Evolutionary conservation across 257 asterid genomes (phyloP).

Genomic region (Ballota nigra): DNA sequence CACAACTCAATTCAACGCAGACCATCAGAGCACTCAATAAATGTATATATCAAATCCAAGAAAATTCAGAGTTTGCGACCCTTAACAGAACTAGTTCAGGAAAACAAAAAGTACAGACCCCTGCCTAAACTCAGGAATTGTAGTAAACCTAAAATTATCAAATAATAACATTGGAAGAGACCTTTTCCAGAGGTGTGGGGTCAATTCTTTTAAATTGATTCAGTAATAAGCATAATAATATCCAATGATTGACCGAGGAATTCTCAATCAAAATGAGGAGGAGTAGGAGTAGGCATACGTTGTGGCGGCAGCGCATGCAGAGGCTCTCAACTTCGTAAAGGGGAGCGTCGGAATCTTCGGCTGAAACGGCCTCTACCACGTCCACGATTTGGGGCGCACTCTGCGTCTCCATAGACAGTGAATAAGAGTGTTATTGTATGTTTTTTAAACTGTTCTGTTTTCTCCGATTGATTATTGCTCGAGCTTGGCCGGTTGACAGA

Average conservation of each 20-base stretch:
- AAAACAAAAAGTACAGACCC: not conserved
- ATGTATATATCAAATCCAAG: not conserved
- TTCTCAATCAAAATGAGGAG: not conserved
- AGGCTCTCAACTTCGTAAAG: conserved; percentile 81
- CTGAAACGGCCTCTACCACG: conserved; percentile 77
- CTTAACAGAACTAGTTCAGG: not conserved
- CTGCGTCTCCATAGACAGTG: conserved; percentile 25
- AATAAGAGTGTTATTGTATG: not conserved
- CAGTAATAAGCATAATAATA: no score
- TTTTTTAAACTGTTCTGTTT: not conserved
- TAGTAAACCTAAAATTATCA: not conserved
- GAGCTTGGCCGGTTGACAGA: not conserved
- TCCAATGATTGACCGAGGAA: not conserved
- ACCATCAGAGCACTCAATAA: not conserved
- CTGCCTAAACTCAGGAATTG: not conserved
- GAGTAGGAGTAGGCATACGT: conserved; percentile 39
- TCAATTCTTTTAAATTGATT: no score
- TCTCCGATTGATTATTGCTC: no score
- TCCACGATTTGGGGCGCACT: conserved; percentile 52
- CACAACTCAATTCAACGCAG: not conserved
- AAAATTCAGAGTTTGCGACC: not conserved
- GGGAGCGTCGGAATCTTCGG: conserved; percentile 62
- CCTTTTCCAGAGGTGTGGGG: no score
- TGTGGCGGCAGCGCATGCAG: conserved; percentile 91
- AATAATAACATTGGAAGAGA: not conserved